Base-by-base conservation (phyloP, 257 asterid genomes). In the Nicotiana sylvestris region DNA sequence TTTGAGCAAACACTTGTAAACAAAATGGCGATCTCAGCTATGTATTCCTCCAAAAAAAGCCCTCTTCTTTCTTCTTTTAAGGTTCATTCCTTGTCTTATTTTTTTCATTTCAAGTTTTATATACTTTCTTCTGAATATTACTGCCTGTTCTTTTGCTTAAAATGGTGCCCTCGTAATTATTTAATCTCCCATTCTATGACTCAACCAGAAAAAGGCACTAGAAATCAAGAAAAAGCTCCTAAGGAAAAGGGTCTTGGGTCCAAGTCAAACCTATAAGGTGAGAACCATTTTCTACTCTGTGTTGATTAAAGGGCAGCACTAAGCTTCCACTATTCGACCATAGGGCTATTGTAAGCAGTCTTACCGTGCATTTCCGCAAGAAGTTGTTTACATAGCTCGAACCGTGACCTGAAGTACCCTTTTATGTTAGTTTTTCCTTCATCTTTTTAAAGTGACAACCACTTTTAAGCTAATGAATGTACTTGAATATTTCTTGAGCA, bases 1-100 rank as follows among this genome's bases (percentile, higher is more conserved):
- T 43, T 9, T 43, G 51, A 43, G 51, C 51, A 43, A 43, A 43
- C 51, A 43, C 51, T 43, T 43, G 51, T 9, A 43, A 43, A 9
- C 51, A 43, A 39, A 1, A 86, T 85, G 90, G 85, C 82, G 5
- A 29, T 60, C 5, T 33, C 88, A 61, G 76, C 66, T 74, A 18
- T 74, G 35, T 15, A 65, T 51, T 58, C 74, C 69, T 81, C 85
- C 46, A 74, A 65, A 11, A 39, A 32, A 51, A 49, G 83, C 78
- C 29, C 78, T 43, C 11, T 43, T 29, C 32, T 68, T 49, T 77
- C 88, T 57, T 30, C 86, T 65, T 60, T 81, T 5, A 81, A 87
- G 86, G 88, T 4, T 43, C 51, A 43, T 43, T 51, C 77, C 37
- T 11, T 66, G 2, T 82, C 25, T 49, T 32, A 17, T 72, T 9